phyloP scores from a whole-genome alignment of 2,329 filamentous ascomycete genomes.

The Dactylellina drechsleri region DNA sequence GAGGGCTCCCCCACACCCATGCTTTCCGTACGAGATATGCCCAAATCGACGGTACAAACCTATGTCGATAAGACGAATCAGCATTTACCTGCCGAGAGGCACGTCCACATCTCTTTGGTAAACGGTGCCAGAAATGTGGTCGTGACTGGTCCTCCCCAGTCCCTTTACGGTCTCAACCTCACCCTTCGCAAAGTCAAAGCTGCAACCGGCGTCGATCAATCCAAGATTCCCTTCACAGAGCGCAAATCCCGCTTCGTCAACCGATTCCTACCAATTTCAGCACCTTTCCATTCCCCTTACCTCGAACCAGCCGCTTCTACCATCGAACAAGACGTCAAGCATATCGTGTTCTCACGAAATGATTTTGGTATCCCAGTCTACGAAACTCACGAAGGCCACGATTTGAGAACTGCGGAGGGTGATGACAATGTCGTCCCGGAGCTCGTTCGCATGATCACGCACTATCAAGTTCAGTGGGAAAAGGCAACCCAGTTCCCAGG shows the following conservation, averaged over 20 bases:
- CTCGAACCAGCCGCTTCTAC: slow-evolving; percentile 81
- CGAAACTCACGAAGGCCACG: slow-evolving; percentile 87
- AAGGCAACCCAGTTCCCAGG: slow-evolving; percentile 88
- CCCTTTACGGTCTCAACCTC: slow-evolving; percentile 93
- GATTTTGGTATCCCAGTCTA: slow-evolving; percentile 85
- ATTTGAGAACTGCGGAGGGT: slow-evolving; percentile 76
- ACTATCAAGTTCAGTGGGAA: slow-evolving; percentile 95
- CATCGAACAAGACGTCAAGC: slow-evolving; percentile 86
- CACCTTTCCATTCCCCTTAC: slow-evolving; percentile 98
- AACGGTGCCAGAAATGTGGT: slow-evolving; percentile 98
- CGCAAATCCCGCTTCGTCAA: slow-evolving; percentile 97
- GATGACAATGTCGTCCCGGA: slow-evolving; percentile 75
- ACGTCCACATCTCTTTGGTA: slow-evolving; percentile 93
- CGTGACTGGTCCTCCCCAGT: slow-evolving; percentile 93
- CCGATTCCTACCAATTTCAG: slow-evolving; percentile 95
- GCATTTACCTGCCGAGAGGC: slow-evolving; percentile 89
- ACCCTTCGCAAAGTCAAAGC: slow-evolving; percentile 97
- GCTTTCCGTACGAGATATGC: slow-evolving; percentile 94
- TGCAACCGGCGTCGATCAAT: slow-evolving; percentile 95
- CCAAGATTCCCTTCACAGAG: slow-evolving; percentile 90
- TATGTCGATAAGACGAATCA: slow-evolving; percentile 97
- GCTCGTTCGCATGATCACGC: slow-evolving; percentile 90
- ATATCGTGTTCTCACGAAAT: slow-evolving; percentile 76
- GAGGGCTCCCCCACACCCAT: slow-evolving; percentile 97
- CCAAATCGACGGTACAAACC: slow-evolving; percentile 87